These are phyloP conservation scores for Lentinula guzmanii DNA, from an alignment of 768 basidiomycete genomes.

Conservation along the genomic window DNA sequence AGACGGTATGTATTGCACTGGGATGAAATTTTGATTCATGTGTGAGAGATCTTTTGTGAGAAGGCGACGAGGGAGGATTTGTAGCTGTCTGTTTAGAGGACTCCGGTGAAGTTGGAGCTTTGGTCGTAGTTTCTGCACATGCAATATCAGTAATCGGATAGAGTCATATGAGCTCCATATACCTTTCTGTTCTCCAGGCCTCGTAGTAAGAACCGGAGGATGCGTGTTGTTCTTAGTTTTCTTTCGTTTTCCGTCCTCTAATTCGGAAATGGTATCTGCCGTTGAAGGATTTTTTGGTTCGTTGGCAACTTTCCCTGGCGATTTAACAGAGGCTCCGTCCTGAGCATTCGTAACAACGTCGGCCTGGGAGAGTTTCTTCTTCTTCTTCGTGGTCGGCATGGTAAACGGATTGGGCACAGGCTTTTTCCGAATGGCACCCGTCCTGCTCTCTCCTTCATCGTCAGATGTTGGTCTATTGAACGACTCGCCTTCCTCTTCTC, in stretches of 20 bases:
- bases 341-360: neutral
- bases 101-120: neutral
- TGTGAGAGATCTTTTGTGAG: neutral
- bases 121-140: neutral
- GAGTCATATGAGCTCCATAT: neutral
- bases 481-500: conserved; percentile 32
- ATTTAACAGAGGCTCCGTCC: neutral
- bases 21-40: neutral
- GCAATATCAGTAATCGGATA: neutral
- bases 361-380: conserved; percentile 16
- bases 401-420: conserved; percentile 54
- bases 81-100: neutral
- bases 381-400: conserved; percentile 36
- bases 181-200: neutral
- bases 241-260: neutral
- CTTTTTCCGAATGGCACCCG: conserved; percentile 55
- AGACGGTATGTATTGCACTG: neutral
- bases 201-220: neutral
- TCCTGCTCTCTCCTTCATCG: conserved; percentile 56
- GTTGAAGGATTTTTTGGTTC: neutral
- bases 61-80: neutral
- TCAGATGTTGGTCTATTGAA: conserved; percentile 21
- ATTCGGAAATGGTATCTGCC: neutral
- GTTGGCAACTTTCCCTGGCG: neutral
- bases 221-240: neutral